phyloP scores from a whole-genome alignment of 352 stramenopile species.

The Thraustochytrium sp. region DNA sequence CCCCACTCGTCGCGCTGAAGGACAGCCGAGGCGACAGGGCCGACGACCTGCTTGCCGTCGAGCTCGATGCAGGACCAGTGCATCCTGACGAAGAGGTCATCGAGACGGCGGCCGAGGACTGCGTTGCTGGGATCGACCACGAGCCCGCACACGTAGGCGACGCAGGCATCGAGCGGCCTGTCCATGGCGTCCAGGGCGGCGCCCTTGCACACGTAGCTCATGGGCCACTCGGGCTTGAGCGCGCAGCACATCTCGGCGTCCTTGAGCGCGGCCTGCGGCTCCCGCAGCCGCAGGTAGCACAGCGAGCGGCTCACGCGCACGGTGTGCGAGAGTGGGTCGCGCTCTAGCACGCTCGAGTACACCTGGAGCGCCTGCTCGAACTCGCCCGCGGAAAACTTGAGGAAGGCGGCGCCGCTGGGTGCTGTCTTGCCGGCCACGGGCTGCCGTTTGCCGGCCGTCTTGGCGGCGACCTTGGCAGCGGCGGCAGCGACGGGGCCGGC shows the following conservation, averaged over 20 bases:
- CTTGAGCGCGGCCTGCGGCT: not conserved
- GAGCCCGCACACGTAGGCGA: slow-evolving; percentile 15
- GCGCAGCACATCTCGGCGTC: slow-evolving; percentile 35
- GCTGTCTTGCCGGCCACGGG: not conserved
- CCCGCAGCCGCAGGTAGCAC: slow-evolving; percentile 17
- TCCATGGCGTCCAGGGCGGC: slow-evolving; percentile 27
- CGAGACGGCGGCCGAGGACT: not conserved
- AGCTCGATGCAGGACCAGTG: slow-evolving; percentile 22
- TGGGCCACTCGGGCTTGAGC: slow-evolving; percentile 40
- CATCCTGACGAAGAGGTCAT: not conserved
- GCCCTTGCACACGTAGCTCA: slow-evolving; percentile 30
- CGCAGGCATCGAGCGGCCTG: not conserved
- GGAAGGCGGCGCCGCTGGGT: not conserved
- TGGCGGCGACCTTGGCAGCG: not conserved
- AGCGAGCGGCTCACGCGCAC: slow-evolving; percentile 27
- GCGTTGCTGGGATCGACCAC: slow-evolving; percentile 10
- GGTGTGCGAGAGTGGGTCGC: slow-evolving; percentile 7
- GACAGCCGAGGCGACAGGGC: not conserved
- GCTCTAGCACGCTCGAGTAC: slow-evolving; percentile 19
- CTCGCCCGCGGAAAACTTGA: slow-evolving; percentile 27
- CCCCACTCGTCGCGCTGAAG: slow-evolving; percentile 32
- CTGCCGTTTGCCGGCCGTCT: not conserved
- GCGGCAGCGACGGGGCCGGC: not conserved
- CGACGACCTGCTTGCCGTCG: slow-evolving; percentile 16
- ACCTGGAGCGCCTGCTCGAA: slow-evolving; percentile 20